These are phyloP conservation scores for Blastomyces parvus DNA, from an alignment of 2,329 filamentous ascomycete genomes.

Conservation along the genomic window DNA sequence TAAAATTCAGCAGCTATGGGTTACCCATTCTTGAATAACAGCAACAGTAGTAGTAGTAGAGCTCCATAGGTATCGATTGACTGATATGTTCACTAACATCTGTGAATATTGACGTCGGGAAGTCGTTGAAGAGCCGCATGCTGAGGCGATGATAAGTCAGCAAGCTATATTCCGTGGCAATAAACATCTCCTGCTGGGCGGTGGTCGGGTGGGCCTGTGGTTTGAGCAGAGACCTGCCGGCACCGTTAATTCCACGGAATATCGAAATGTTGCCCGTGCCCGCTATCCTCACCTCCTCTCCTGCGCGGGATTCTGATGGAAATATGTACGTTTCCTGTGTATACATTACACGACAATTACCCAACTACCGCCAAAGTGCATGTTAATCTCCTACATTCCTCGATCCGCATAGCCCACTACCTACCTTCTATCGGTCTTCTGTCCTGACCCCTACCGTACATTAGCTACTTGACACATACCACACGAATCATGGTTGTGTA, in stretches of 20 bases:
- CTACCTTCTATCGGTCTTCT: not conserved
- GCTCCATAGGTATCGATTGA: not conserved
- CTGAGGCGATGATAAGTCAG: not conserved
- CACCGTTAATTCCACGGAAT: not conserved
- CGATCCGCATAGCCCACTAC: not conserved
- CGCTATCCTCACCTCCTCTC: too few relatives aligned
- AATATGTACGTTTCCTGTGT: too few relatives aligned
- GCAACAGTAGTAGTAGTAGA: not conserved
- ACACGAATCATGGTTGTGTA: constrained; percentile 70
- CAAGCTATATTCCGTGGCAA: not conserved
- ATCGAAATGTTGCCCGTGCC: not conserved
- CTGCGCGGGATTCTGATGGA: not conserved
- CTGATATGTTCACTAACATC: not conserved
- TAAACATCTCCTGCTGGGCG: not conserved
- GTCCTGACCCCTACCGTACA: not conserved
- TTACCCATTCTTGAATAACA: not conserved
- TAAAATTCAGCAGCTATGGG: not conserved
- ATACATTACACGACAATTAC: not conserved
- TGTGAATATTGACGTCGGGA: not conserved
- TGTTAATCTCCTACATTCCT: not conserved
- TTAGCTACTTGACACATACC: constrained; percentile 8
- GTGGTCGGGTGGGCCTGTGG: too few relatives aligned
- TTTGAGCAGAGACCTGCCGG: too few relatives aligned
- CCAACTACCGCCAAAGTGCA: not conserved
- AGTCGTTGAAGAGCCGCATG: not conserved